Conservation (phyloP, 805 yeast genomes). For the Hanseniaspora clermontiae region DNA sequence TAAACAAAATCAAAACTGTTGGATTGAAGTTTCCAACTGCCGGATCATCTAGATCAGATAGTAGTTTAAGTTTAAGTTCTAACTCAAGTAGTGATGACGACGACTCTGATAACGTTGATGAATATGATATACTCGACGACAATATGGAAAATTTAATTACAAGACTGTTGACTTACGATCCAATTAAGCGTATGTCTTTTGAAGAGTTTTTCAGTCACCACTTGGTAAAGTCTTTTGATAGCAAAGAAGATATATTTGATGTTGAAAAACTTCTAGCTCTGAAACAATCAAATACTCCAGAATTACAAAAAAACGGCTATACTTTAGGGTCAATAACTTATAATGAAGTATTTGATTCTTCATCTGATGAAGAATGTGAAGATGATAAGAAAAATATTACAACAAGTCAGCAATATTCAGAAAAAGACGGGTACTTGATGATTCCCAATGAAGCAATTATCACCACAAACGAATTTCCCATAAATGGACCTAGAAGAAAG, state of each 20-base stretch:
- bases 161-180: slow-evolving; percentile 66
- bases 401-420: not conserved
- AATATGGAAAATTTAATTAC: slow-evolving; percentile 54
- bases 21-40: slow-evolving; percentile 59
- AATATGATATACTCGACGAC: slow-evolving; percentile 2
- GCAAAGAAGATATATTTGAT: slow-evolving; percentile 39
- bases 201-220: slow-evolving; percentile 74
- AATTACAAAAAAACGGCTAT: not conserved
- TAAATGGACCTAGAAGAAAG: slow-evolving; percentile 25
- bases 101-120: not conserved
- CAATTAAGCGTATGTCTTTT: slow-evolving; percentile 78
- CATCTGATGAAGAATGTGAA: slow-evolving; percentile 1
- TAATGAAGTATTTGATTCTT: slow-evolving; percentile 1
- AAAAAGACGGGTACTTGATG: slow-evolving; percentile 1
- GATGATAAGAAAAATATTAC: not conserved
- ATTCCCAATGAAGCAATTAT: not conserved
- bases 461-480: slow-evolving; percentile 19
- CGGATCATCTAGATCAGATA: not conserved
- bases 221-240: not conserved
- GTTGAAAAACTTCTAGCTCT: slow-evolving; percentile 32
- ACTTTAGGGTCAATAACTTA: not conserved
- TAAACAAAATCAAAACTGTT: slow-evolving; percentile 76
- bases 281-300: not conserved
- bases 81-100: not conserved
- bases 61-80: not conserved